phyloP scores from a whole-genome alignment of 805 yeast genomes.

The Ascoidea asiatica region DNA sequence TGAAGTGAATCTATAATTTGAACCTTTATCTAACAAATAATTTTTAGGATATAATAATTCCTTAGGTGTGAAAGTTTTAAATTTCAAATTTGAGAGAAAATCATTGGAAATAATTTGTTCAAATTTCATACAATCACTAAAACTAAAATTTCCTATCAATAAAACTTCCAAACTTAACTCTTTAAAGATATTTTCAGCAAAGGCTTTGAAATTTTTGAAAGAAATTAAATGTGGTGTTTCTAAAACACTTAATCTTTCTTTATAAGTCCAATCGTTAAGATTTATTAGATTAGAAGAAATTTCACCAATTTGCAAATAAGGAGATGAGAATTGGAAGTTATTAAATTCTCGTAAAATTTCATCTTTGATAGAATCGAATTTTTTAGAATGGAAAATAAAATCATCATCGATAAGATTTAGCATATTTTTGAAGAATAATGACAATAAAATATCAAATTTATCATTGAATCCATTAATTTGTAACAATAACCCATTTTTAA shows the following conservation, averaged over 20 bases:
- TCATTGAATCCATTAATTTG: constrained; percentile 73
- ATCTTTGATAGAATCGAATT: constrained; percentile 57
- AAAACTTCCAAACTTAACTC: constrained; percentile 59
- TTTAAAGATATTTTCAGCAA: constrained; percentile 36
- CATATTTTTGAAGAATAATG: constrained; percentile 43
- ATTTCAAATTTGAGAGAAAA: constrained; percentile 23
- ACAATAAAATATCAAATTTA: constrained; percentile 51
- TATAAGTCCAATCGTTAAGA: constrained; percentile 53
- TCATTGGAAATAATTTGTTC: constrained; percentile 30
- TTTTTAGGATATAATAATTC: constrained; percentile 24
- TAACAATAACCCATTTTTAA: constrained; percentile 58
- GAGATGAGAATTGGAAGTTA: constrained; percentile 60
- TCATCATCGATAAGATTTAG: constrained; percentile 24
- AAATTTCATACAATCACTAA: constrained; percentile 33
- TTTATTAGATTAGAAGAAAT: constrained; percentile 49
- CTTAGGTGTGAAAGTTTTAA: constrained; percentile 26
- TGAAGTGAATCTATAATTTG: constrained; percentile 31
- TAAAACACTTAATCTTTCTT: constrained; percentile 42
- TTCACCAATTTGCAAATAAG: constrained; percentile 64
- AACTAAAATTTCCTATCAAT: constrained; percentile 54
- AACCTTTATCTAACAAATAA: constrained; percentile 24
- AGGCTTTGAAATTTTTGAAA: constrained; percentile 34
- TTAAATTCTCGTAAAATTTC: constrained; percentile 44
- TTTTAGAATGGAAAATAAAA: constrained; percentile 26
- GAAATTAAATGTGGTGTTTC: constrained; percentile 14